Percentiles rank a stretch among this genome's conserved stretches.
phyloP scores from a whole-genome alignment of 768 basidiomycete species.

The Termitomyces eurrhizus region DNA sequence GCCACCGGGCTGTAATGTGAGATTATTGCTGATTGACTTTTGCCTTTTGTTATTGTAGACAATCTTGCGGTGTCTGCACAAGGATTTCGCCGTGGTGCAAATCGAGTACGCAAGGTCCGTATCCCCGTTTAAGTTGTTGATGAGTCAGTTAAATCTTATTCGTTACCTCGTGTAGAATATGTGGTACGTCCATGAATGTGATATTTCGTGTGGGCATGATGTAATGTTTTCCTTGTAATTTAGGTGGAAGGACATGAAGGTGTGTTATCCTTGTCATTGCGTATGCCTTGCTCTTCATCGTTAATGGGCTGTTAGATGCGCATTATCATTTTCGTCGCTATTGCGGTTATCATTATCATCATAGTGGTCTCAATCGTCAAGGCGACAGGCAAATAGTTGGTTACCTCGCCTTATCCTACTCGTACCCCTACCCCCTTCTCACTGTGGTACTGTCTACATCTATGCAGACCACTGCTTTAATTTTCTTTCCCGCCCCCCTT shows the following conservation, averaged over 20 bases:
- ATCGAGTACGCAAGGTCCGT: conserved; percentile 93
- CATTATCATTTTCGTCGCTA: conserved; percentile 89
- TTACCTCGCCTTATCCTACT: conserved; percentile 9
- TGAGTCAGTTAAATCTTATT: conserved; percentile 7
- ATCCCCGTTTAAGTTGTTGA: not conserved
- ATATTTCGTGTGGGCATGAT: conserved; percentile 9
- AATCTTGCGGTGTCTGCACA: conserved; percentile 98
- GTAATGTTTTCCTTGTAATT: conserved; percentile 9
- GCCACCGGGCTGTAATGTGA: not conserved
- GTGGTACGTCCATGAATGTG: conserved; percentile 59
- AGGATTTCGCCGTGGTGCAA: conserved; percentile 96
- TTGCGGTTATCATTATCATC: conserved; percentile 89
- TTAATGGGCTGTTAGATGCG: conserved; percentile 63
- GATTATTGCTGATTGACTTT: conserved; percentile 7
- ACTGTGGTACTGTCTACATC: conserved; percentile 33
- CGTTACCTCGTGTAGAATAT: conserved; percentile 56
- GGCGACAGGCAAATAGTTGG: conserved; percentile 54
- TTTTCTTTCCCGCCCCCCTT: conserved; percentile 3
- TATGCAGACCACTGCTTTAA: conserved; percentile 29
- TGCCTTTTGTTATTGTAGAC: conserved; percentile 44
- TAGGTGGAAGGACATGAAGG: conserved; percentile 99
- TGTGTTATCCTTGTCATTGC: conserved; percentile 25
- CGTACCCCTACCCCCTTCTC: conserved; percentile 18
- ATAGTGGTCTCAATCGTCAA: conserved; percentile 95
- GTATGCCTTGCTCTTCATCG: conserved; percentile 6